Evolutionary conservation across 2,329 filamentous ascomycete genomes (phyloP).

Genomic region (Fusarium domesticum): DNA sequence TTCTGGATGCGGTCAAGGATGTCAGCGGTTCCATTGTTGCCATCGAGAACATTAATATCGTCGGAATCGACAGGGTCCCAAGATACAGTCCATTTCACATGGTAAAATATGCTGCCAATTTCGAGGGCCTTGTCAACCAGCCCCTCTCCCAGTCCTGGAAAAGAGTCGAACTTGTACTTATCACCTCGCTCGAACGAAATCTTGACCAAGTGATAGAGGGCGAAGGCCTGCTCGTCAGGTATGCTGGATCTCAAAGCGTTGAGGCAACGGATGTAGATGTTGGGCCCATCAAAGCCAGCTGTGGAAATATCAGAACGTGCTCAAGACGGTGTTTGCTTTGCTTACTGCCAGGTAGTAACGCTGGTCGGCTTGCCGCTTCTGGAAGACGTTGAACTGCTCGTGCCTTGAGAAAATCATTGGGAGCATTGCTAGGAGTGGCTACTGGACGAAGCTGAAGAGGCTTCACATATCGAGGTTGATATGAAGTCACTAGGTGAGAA

Average conservation of each 20-base stretch:
- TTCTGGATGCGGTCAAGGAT: constrained; percentile 65
- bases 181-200: constrained; percentile 94
- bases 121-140: constrained; percentile 82
- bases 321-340: not conserved
- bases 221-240: constrained; percentile 83
- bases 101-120: constrained; percentile 74
- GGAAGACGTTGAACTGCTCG: constrained; percentile 43
- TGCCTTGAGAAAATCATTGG: constrained; percentile 55
- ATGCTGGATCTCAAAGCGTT: constrained; percentile 79
- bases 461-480: constrained; percentile 63
- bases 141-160: constrained; percentile 82
- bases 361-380: constrained; percentile 38
- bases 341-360: constrained; percentile 61
- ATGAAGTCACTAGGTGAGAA: constrained; percentile 62
- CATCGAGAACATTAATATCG: constrained; percentile 45
- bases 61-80: constrained; percentile 60
- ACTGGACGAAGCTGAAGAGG: constrained; percentile 69
- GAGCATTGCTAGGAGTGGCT: constrained; percentile 71
- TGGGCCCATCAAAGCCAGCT: constrained; percentile 70
- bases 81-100: constrained; percentile 75
- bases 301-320: constrained; percentile 11
- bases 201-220: constrained; percentile 87
- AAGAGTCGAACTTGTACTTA: constrained; percentile 92
- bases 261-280: constrained; percentile 87
- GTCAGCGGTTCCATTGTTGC: constrained; percentile 49